Evolutionary conservation across 345 rosid genomes (phyloP).

Genomic region (Citropsis articulata): DNA sequence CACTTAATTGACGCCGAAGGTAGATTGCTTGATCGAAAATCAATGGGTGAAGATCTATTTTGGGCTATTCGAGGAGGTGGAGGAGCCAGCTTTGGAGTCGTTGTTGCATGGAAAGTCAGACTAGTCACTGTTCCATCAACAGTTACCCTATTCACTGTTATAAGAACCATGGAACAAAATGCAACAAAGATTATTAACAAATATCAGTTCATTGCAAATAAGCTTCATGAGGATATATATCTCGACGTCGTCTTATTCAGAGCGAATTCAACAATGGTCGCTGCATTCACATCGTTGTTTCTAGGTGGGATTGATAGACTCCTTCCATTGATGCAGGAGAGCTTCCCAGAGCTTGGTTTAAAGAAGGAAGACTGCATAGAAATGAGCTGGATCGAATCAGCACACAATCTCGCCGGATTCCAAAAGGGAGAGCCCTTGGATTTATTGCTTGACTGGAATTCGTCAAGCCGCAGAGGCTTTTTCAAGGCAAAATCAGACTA

Average conservation of each 20-base stretch:
- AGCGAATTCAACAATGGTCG: slow-evolving; percentile 3
- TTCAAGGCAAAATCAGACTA: slow-evolving; percentile 25
- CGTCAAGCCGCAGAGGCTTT: too few species aligned
- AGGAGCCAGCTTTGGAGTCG: slow-evolving; percentile 57
- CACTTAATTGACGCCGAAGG: slow-evolving; percentile 43
- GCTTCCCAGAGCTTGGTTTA: slow-evolving; percentile 42
- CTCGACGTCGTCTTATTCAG: slow-evolving; percentile 15
- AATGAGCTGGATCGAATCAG: slow-evolving; percentile 48
- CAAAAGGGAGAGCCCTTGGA: slow-evolving; percentile 17
- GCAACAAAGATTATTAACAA: not conserved
- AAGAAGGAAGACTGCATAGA: slow-evolving; percentile 29
- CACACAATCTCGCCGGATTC: slow-evolving; percentile 20
- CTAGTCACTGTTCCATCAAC: slow-evolving; percentile 43
- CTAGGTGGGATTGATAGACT: slow-evolving; percentile 13
- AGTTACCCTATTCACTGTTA: slow-evolving; percentile 25
- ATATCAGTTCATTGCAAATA: not conserved
- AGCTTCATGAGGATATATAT: slow-evolving; percentile 17
- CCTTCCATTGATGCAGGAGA: slow-evolving; percentile 9
- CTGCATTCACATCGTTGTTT: slow-evolving; percentile 11
- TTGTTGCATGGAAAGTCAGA: slow-evolving; percentile 45
- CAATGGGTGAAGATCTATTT: slow-evolving; percentile 70
- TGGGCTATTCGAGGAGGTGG: slow-evolving; percentile 75
- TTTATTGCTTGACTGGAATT: slow-evolving; percentile 26
- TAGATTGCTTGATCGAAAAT: slow-evolving; percentile 29
- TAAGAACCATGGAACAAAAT: slow-evolving; percentile 11